A percentile compares a stretch with the other conserved stretches of the same genome.
Evolutionary conservation across 2,329 filamentous ascomycete genomes (phyloP).

Genomic region (Westerdykella aurantiaca): DNA sequence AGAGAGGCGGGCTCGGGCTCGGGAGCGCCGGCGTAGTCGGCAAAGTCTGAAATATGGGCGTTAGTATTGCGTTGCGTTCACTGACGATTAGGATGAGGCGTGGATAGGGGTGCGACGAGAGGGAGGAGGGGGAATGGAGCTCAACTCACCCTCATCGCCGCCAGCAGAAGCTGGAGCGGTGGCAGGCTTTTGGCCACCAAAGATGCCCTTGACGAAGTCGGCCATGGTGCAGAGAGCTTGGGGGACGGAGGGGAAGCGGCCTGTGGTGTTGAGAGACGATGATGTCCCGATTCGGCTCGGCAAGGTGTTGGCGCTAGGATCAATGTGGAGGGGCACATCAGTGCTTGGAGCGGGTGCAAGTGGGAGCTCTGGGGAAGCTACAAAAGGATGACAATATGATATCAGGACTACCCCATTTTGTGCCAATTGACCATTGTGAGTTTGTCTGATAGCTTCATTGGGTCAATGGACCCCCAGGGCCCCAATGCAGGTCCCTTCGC

Average conservation of each 20-base stretch:
- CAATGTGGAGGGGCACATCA: conserved; percentile 17
- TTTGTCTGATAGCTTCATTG: no score
- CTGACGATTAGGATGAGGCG: background rate
- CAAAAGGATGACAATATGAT: no score
- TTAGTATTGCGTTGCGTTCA: conserved; percentile 5
- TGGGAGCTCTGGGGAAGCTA: background rate
- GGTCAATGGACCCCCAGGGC: no score
- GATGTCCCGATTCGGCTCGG: conserved; percentile 6
- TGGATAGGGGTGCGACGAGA: conserved; percentile 1
- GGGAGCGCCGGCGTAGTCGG: conserved; percentile 80
- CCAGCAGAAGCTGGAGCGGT: conserved; percentile 42
- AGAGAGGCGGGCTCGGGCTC: conserved; percentile 54
- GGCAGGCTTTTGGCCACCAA: conserved; percentile 61
- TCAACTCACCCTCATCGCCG: conserved; percentile 59
- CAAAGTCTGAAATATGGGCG: conserved; percentile 55
- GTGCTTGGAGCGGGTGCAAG: background rate
- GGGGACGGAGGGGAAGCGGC: background rate
- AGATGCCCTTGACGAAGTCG: conserved; percentile 59
- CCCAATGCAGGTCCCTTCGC: no score
- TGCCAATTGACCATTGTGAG: no score
- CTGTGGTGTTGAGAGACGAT: no score
- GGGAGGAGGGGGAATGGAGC: background rate
- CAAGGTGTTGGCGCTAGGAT: conserved; percentile 14
- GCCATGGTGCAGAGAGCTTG: conserved; percentile 34
- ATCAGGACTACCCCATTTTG: no score